Evolutionary conservation across 1,284 basidiomycete species (phyloP).

Genomic region (Ustilago vetiveriae): DNA sequence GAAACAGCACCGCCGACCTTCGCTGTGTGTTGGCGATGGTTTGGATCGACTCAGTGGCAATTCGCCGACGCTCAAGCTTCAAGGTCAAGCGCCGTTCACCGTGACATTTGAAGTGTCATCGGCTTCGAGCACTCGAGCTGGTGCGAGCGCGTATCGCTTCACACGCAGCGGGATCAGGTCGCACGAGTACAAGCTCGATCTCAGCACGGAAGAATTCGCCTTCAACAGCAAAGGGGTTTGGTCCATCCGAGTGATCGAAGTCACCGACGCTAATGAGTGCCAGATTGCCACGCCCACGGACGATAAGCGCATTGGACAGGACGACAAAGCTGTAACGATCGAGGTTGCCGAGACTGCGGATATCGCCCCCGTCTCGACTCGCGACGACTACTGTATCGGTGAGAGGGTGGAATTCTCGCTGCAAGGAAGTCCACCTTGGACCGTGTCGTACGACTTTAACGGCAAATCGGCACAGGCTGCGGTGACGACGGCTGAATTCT

Average conservation of each 20-base stretch:
- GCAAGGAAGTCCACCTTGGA: constrained; percentile 95
- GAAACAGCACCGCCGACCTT: constrained; percentile 71
- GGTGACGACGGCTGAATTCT: constrained; percentile 81
- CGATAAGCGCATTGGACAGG: constrained; percentile 7
- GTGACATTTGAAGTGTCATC: constrained; percentile 76
- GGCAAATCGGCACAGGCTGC: constrained; percentile 79
- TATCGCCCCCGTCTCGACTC: constrained; percentile 82
- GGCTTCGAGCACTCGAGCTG: constrained; percentile 64
- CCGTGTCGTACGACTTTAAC: constrained; percentile 86
- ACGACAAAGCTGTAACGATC: constrained; percentile 22
- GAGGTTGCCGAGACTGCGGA: constrained; percentile 94
- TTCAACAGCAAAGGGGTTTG: constrained; percentile 78
- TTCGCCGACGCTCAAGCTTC: constrained; percentile 69
- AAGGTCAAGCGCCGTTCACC: constrained; percentile 86
- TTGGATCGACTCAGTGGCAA: constrained; percentile 28
- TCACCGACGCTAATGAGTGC: constrained; percentile 60
- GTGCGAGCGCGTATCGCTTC: constrained; percentile 65
- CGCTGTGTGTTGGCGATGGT: constrained; percentile 72
- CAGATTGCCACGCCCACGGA: constrained; percentile 10
- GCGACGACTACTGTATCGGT: constrained; percentile 87
- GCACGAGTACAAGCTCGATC: constrained; percentile 80
- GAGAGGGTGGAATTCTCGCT: constrained; percentile 90
- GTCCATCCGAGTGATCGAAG: constrained; percentile 70
- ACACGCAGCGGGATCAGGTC: constrained; percentile 74
- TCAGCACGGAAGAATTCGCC: constrained; percentile 78